Evolutionary conservation across 805 yeast genomes (phyloP).

Genomic region (Kluyveromyces nonfermentans): DNA sequence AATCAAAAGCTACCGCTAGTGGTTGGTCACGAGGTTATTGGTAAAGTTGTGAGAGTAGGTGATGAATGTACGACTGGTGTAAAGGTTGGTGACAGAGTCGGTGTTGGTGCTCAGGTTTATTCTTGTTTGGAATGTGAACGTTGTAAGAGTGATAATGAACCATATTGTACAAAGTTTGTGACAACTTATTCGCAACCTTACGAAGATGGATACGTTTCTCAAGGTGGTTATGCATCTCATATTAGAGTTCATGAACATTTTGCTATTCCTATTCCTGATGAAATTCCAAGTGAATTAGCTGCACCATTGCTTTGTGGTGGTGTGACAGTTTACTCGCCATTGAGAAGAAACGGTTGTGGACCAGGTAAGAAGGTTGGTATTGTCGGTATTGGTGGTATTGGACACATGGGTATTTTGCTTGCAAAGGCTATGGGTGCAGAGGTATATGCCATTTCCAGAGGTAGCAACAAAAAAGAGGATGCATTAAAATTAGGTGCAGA

Average conservation of each 20-base stretch:
- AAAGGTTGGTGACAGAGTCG: constrained; percentile 68
- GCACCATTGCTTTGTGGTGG: constrained; percentile 79
- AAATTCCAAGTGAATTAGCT: constrained; percentile 40
- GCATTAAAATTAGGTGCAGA: constrained; percentile 45
- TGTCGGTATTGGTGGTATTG: constrained; percentile 49
- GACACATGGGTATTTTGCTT: constrained; percentile 46
- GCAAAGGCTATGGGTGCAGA: constrained; percentile 54
- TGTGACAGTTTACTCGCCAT: constrained; percentile 60
- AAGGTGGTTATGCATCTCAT: constrained; percentile 66
- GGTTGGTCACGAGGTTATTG: constrained; percentile 66
- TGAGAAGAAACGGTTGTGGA: constrained; percentile 42
- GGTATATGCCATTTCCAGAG: constrained; percentile 48
- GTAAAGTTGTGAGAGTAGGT: constrained; percentile 52
- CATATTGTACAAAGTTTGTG: constrained; percentile 41
- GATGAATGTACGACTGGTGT: constrained; percentile 36
- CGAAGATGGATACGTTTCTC: constrained; percentile 39
- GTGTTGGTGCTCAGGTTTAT: constrained; percentile 62
- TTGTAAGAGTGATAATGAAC: constrained; percentile 47
- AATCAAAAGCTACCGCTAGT: constrained; percentile 28
- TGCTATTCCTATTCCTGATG: constrained; percentile 55
- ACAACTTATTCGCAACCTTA: constrained; percentile 45
- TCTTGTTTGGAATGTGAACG: constrained; percentile 55
- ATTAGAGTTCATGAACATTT: constrained; percentile 55
- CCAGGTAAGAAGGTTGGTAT: constrained; percentile 45
- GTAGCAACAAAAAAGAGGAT: constrained; percentile 38